Percentiles rank a stretch among this genome's conserved stretches.
phyloP scores from a whole-genome alignment of 1,284 basidiomycete species.

The Leucoagaricus sp. region DNA sequence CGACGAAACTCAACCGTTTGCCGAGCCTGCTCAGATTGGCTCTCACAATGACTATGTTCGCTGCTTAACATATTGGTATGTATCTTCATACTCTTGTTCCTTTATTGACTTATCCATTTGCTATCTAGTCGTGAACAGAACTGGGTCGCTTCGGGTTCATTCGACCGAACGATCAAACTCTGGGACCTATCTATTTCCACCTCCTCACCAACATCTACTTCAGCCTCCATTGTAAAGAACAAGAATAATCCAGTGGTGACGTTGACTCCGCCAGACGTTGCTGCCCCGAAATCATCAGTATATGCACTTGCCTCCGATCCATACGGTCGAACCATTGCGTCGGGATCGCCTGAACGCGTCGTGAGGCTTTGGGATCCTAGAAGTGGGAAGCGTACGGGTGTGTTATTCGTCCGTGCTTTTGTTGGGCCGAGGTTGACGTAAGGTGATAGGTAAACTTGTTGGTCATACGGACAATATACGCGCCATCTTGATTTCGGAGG shows the following conservation, averaged over 20 bases:
- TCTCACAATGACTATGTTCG: constrained; percentile 92
- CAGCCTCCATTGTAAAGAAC: not conserved
- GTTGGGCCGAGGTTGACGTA: not conserved
- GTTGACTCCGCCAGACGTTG: constrained; percentile 59
- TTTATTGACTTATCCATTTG: constrained; percentile 25
- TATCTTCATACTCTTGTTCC: constrained; percentile 15
- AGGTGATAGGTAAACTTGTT: constrained; percentile 55
- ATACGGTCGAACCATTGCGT: constrained; percentile 80
- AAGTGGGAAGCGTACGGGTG: constrained; percentile 69
- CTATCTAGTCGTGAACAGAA: constrained; percentile 70
- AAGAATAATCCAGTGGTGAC: constrained; percentile 53
- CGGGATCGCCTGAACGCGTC: constrained; percentile 89
- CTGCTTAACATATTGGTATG: constrained; percentile 76
- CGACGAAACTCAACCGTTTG: constrained; percentile 26
- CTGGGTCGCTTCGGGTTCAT: constrained; percentile 93
- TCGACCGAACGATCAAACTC: constrained; percentile 91
- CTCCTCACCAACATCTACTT: constrained; percentile 14
- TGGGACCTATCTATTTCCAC: constrained; percentile 77
- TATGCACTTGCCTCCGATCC: constrained; percentile 82
- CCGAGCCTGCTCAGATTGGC: constrained; percentile 76
- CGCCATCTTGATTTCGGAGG: constrained; percentile 85
- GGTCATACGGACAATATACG: constrained; percentile 98
- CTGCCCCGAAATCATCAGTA: constrained; percentile 73
- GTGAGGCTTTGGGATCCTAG: constrained; percentile 94
- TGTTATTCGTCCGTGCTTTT: constrained; percentile 28